phyloP scores from a whole-genome alignment of 306 rosid genomes.

The cucumber (Cucumis sativus) region DNA sequence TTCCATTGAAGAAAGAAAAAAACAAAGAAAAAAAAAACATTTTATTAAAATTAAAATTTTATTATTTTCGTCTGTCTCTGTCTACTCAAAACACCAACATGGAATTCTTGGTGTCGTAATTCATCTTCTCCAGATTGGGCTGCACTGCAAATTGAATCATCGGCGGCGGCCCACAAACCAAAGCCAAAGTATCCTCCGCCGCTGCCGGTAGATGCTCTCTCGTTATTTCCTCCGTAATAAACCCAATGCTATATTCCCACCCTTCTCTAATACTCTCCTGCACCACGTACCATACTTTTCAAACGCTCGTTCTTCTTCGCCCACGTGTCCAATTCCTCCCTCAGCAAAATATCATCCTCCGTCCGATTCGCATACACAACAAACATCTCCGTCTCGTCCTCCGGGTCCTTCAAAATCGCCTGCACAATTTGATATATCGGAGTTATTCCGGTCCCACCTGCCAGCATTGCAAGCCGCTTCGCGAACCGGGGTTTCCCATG shows the following conservation, averaged over 20 bases:
- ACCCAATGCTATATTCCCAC: conserved; percentile 65
- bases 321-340: conserved; percentile 62
- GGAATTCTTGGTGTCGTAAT: conserved; percentile 37
- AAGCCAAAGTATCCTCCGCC: conserved; percentile 38
- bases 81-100: conserved; percentile 37
- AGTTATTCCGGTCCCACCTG: conserved; percentile 87
- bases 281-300: conserved; percentile 75
- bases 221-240: conserved; percentile 38
- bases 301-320: conserved; percentile 37
- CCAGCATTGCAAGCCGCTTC: conserved; percentile 53
- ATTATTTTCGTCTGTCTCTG: neutral
- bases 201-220: conserved; percentile 48
- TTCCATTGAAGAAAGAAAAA: neutral
- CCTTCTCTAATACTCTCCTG: conserved; percentile 32
- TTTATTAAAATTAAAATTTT: neutral
- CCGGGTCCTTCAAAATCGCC: conserved; percentile 53
- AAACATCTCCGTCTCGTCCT: conserved; percentile 62
- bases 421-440: conserved; percentile 75
- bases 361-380: conserved; percentile 69
- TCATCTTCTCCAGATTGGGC: conserved; percentile 54
- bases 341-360: conserved; percentile 60
- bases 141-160: conserved; percentile 65
- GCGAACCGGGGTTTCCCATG: conserved; percentile 42
- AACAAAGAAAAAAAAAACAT: neutral
- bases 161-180: conserved; percentile 72